phyloP scores from a whole-genome alignment of 164 flowering plant genomes.

The Sedum album region DNA sequence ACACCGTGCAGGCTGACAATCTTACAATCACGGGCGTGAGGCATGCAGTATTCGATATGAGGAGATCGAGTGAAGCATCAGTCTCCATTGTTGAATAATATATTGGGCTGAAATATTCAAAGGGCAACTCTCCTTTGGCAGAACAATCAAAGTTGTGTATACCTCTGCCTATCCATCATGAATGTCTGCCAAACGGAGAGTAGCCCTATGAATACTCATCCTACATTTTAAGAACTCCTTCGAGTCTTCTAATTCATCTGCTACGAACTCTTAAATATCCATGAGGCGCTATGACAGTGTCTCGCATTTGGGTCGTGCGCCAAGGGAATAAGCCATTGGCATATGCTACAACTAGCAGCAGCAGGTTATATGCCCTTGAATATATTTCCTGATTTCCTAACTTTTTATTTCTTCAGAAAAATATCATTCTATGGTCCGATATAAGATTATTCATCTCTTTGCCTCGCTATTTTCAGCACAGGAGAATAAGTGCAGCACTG shows the following conservation, averaged over 20 bases:
- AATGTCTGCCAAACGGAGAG: conserved; percentile 2
- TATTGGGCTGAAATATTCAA: background rate
- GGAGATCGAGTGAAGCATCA: background rate
- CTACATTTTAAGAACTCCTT: background rate
- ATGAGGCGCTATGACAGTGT: background rate
- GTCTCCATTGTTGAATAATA: background rate
- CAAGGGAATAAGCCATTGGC: conserved; percentile 4
- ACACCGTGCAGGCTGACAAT: no score
- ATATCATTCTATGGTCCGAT: background rate
- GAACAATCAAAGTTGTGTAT: background rate
- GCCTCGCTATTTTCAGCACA: background rate
- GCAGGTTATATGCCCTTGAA: background rate
- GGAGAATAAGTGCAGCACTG: background rate
- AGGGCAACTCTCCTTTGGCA: background rate
- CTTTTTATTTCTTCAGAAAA: background rate
- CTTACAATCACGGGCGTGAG: no score
- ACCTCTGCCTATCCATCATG: background rate
- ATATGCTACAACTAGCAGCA: background rate
- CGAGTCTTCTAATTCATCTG: background rate
- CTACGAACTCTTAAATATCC: background rate
- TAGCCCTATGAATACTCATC: conserved; percentile 1
- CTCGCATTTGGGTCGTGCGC: background rate
- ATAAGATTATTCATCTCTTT: background rate
- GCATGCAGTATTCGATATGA: no score
- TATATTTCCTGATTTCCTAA: background rate